These are phyloP conservation scores for Penicillium angulare DNA, from an alignment of 495 filamentous ascomycete genomes.

Conservation along the genomic window DNA sequence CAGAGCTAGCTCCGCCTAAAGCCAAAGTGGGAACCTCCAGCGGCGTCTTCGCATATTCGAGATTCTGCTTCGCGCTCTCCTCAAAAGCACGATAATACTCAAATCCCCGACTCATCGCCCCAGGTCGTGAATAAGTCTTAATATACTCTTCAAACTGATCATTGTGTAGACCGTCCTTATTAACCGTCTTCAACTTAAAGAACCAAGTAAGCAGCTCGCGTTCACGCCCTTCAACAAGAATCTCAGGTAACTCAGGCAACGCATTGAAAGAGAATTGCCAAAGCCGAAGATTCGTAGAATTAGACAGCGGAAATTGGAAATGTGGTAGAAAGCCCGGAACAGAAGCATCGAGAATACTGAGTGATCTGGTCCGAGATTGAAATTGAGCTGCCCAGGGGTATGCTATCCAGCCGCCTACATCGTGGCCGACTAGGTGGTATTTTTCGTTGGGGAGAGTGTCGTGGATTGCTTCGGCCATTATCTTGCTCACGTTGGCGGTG, in stretches of 20 bases:
- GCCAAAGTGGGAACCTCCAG: slow-evolving; percentile 24
- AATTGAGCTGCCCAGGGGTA: slow-evolving; percentile 29
- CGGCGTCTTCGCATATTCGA: slow-evolving; percentile 19
- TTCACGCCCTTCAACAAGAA: slow-evolving; percentile 21
- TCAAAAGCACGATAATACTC: slow-evolving; percentile 30
- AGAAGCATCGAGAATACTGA: slow-evolving; percentile 25
- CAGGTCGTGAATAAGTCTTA: slow-evolving; percentile 22
- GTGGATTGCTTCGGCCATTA: slow-evolving; percentile 22
- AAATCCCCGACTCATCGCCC: slow-evolving; percentile 29
- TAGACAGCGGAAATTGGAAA: slow-evolving; percentile 17
- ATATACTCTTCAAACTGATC: slow-evolving; percentile 22
- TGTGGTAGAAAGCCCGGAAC: slow-evolving; percentile 23
- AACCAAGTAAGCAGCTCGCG: slow-evolving; percentile 26
- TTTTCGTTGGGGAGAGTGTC: slow-evolving; percentile 13
- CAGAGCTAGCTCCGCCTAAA: slow-evolving; percentile 22
- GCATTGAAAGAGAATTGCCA: slow-evolving; percentile 32
- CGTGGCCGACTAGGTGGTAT: slow-evolving; percentile 29
- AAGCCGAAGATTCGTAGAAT: slow-evolving; percentile 21
- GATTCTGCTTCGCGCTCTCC: slow-evolving; percentile 25
- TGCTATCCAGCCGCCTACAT: slow-evolving; percentile 28
- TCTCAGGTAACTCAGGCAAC: slow-evolving; percentile 25
- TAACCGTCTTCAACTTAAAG: slow-evolving; percentile 23
- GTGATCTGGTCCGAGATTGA: slow-evolving; percentile 19
- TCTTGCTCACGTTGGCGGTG: slow-evolving; percentile 21
- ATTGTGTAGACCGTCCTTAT: slow-evolving; percentile 9